Percentiles rank a stretch among this genome's conserved stretches.
phyloP scores from a whole-genome alignment of 2,329 filamentous ascomycete genomes.

The Penicillium sclerotiorum region DNA sequence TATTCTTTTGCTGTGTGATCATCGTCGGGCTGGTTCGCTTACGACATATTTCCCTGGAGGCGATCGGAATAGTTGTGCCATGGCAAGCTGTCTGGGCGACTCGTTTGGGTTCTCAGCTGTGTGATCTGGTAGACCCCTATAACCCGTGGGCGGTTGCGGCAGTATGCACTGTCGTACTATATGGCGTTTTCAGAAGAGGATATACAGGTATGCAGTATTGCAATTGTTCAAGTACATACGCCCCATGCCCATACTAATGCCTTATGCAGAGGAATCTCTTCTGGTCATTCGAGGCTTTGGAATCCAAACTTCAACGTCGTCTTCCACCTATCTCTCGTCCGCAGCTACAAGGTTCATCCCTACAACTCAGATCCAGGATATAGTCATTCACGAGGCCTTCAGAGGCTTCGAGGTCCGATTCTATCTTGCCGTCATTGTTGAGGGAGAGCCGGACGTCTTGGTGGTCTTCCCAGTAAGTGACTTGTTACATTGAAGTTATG shows the following conservation, averaged over 20 bases:
- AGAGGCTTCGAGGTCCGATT: slow-evolving; percentile 87
- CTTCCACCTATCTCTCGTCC: slow-evolving; percentile 66
- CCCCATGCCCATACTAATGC: background rate
- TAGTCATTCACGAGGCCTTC: slow-evolving; percentile 95
- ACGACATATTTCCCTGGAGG: slow-evolving; percentile 30
- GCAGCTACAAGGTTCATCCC: slow-evolving; percentile 78
- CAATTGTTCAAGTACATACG: background rate
- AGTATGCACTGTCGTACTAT: slow-evolving; percentile 44
- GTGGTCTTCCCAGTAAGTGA: slow-evolving; percentile 82
- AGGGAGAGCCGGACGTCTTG: slow-evolving; percentile 82
- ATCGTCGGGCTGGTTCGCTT: slow-evolving; percentile 39
- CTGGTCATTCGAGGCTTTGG: slow-evolving; percentile 86
- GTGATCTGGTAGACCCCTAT: slow-evolving; percentile 40
- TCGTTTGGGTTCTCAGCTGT: slow-evolving; percentile 33
- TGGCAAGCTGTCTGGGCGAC: slow-evolving; percentile 40
- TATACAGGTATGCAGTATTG: slow-evolving; percentile 51
- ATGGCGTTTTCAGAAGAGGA: slow-evolving; percentile 49
- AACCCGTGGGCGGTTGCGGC: slow-evolving; percentile 48
- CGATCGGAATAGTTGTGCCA: slow-evolving; percentile 28
- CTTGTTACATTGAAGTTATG: background rate
- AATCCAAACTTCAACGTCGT: slow-evolving; percentile 79
- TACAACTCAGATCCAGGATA: slow-evolving; percentile 86
- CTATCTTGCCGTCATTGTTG: slow-evolving; percentile 86
- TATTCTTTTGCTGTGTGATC: slow-evolving; percentile 47
- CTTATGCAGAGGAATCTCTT: slow-evolving; percentile 73